These are phyloP conservation scores for Candida coquimbonensis DNA, from an alignment of 805 yeast species.

Conservation along the genomic window DNA sequence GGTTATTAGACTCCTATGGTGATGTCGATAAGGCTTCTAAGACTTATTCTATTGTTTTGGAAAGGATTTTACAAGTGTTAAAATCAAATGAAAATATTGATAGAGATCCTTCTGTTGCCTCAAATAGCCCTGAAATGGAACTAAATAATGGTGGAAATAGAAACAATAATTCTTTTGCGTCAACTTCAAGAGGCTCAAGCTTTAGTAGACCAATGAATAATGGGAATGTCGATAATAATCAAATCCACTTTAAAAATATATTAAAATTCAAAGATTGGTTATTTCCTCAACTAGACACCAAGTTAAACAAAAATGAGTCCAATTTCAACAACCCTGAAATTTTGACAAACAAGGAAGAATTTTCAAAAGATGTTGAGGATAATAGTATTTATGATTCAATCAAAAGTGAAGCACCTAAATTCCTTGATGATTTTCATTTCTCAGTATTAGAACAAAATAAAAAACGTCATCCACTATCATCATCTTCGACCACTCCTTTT, in stretches of 20 bases:
- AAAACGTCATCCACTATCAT: background rate
- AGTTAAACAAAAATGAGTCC: background rate
- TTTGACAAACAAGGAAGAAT: slow-evolving; percentile 6
- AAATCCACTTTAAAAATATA: slow-evolving; percentile 17
- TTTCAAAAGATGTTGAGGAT: slow-evolving; percentile 14
- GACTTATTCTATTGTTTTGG: slow-evolving; percentile 12
- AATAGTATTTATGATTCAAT: slow-evolving; percentile 10
- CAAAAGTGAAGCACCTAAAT: slow-evolving; percentile 12
- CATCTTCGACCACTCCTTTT: background rate
- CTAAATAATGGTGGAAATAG: background rate
- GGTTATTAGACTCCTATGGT: slow-evolving; percentile 15
- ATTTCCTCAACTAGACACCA: slow-evolving; percentile 13
- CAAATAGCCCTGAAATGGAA: background rate
- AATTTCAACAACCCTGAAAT: background rate
- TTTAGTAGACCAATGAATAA: background rate
- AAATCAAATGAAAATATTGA: background rate
- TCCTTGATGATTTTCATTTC: slow-evolving; percentile 19
- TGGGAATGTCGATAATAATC: slow-evolving; percentile 3
- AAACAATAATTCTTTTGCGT: no score
- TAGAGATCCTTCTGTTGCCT: background rate
- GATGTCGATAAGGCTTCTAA: slow-evolving; percentile 15
- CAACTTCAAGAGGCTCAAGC: no score
- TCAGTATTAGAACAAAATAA: slow-evolving; percentile 10
- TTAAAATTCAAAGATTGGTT: slow-evolving; percentile 22
- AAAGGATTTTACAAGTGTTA: slow-evolving; percentile 15